Percentiles rank a stretch among this genome's conserved stretches.
phyloP scores from a whole-genome alignment of 352 stramenopile species.

The Globisporangium perplexum region DNA sequence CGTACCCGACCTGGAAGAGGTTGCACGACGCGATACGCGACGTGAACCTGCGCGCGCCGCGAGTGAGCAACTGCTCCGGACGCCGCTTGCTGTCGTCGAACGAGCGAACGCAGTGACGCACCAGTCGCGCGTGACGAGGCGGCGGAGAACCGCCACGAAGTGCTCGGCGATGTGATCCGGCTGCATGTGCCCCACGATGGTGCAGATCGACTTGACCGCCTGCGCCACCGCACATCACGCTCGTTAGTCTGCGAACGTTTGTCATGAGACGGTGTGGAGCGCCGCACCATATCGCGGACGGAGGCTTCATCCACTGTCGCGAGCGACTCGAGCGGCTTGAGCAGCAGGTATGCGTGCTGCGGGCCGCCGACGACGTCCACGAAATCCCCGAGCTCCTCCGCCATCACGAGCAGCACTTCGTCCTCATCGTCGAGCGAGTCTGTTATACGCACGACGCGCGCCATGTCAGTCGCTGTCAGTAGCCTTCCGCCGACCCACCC shows the following conservation, averaged over 20 bases:
- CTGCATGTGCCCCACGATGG: constrained; percentile 84
- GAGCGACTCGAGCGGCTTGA: constrained; percentile 94
- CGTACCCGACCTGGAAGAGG: constrained; percentile 76
- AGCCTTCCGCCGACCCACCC: too few relatives aligned
- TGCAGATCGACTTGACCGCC: constrained; percentile 87
- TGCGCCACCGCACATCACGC: constrained; percentile 4
- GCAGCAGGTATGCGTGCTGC: constrained; percentile 81
- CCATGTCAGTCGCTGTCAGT: too few relatives aligned
- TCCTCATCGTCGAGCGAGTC: constrained; percentile 98
- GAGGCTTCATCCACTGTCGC: constrained; percentile 93
- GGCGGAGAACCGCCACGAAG: constrained; percentile 91
- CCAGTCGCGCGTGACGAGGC: constrained; percentile 95
- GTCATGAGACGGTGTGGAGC: too few relatives aligned
- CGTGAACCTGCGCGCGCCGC: constrained; percentile 40
- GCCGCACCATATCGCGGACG: constrained; percentile 86
- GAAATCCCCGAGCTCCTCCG: constrained; percentile 90
- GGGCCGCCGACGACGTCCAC: constrained; percentile 89
- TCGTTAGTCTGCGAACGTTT: background rate
- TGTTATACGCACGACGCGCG: constrained; percentile 15
- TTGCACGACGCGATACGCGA: constrained; percentile 82
- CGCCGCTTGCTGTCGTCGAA: background rate
- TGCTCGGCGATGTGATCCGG: constrained; percentile 82
- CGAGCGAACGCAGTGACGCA: constrained; percentile 56
- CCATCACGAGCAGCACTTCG: constrained; percentile 94
- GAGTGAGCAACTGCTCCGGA: background rate